Evolutionary conservation across 2,329 filamentous ascomycete genomes (phyloP).

Genomic region (Rhexocercosporidium sp.): DNA sequence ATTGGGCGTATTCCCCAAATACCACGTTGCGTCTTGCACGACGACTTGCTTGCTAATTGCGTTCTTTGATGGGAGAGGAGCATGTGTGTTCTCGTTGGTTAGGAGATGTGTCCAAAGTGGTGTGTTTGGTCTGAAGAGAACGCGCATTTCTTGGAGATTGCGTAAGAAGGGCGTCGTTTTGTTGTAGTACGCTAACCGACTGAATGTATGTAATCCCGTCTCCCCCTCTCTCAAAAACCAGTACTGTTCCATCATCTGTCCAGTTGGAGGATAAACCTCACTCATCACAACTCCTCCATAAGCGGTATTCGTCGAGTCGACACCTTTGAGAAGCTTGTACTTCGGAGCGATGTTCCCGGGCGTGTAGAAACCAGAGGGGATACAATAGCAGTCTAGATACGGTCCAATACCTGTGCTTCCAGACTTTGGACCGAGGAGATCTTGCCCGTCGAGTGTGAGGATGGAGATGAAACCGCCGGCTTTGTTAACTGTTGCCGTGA

Average conservation of each 20-base stretch:
- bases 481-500: slow-evolving; percentile 51
- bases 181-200: slow-evolving; percentile 64
- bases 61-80: slow-evolving; percentile 54
- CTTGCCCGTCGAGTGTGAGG: slow-evolving; percentile 53
- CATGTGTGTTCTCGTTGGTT: slow-evolving; percentile 60
- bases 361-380: slow-evolving; percentile 62
- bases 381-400: slow-evolving; percentile 69
- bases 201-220: slow-evolving; percentile 66
- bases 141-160: slow-evolving; percentile 65
- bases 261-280: slow-evolving; percentile 61
- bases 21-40: slow-evolving; percentile 70
- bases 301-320: slow-evolving; percentile 53
- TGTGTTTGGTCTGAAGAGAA: slow-evolving; percentile 64
- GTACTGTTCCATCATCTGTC: slow-evolving; percentile 66
- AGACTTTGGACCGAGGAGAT: slow-evolving; percentile 56
- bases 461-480: slow-evolving; percentile 47
- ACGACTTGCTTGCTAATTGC: slow-evolving; percentile 50
- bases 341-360: slow-evolving; percentile 55
- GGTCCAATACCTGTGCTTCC: slow-evolving; percentile 56
- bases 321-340: slow-evolving; percentile 57
- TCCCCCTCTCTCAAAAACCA: slow-evolving; percentile 68
- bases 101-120: slow-evolving; percentile 65
- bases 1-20: slow-evolving; percentile 57
- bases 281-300: slow-evolving; percentile 66
- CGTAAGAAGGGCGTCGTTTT: slow-evolving; percentile 59